Base-by-base conservation (phyloP, 345 rosid genomes). In the Balakata baccata region DNA sequence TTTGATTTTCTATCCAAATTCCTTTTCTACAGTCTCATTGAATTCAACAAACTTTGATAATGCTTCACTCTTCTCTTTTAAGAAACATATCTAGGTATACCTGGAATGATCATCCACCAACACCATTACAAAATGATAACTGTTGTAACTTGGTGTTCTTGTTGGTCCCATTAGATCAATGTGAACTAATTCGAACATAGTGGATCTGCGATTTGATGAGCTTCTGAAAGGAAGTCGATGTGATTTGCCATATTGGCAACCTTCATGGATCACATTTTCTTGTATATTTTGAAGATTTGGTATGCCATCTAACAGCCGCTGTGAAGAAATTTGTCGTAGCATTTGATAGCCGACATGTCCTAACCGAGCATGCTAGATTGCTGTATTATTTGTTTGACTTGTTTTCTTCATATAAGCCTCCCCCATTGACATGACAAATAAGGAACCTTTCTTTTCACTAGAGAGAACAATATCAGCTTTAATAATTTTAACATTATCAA, bases 311-410 rank as follows among this genome's bases (percentile, higher is more conserved):
- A 74, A 0, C 39, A 79, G 59, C 9, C 51, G 70, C 13, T 66
- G 50, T n/a, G 63, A 45, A 5, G 74, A 79, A 1, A 74, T 70
- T 46, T 74, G 20, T 6, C 73, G 14, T 22, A 73, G 16, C 56
- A 68, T 47, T 69, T 73, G 74, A 73, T 78, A 78, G 22, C 74
- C 71, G 2, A 68, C 11, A 63, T 78, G 66, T 2, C 77, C 71
- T 4, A 67, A 45, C 3, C 64, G 29, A 43, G 77, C 74, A 51
- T 73, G 77, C 81, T 74, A 73, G 7, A 62, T 16, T 11, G 66
- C 7, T 16, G 52, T 43, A 43, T 5, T 43, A 43, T 43, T 8
- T 1, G 45, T 68, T 17, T 68, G 41, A 23, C 77, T 45, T 20
- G 68, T 70, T 45, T 64, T 69, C 16, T 79, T 64, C 4, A 79